These are phyloP conservation scores for Polygonum aviculare DNA, from an alignment of 148 eudicot species.

Conservation along the genomic window DNA sequence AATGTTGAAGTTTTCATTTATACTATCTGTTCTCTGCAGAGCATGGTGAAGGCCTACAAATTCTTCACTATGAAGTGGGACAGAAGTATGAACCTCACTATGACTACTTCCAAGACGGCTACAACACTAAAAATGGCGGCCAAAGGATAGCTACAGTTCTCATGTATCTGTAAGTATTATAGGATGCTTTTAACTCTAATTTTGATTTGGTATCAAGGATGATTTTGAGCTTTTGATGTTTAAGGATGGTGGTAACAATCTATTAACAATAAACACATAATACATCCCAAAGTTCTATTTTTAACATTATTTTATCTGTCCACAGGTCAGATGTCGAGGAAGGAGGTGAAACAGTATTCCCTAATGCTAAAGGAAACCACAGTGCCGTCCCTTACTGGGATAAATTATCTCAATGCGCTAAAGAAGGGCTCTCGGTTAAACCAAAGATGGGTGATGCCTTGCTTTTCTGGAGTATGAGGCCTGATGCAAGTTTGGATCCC, in stretches of 20 bases:
- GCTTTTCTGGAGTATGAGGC: slow-evolving; percentile 96
- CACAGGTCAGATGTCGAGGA: slow-evolving; percentile 91
- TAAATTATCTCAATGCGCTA: slow-evolving; percentile 81
- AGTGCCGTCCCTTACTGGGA: slow-evolving; percentile 81
- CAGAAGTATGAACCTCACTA: slow-evolving; percentile 88
- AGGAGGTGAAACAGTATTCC: slow-evolving; percentile 96
- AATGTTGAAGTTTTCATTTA: neutral
- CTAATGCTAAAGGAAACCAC: slow-evolving; percentile 68
- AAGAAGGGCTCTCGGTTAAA: slow-evolving; percentile 74
- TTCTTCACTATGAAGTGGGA: slow-evolving; percentile 92
- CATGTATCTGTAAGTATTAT: slow-evolving; percentile 87
- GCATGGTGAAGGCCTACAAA: slow-evolving; percentile 92
- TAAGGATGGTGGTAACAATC: neutral
- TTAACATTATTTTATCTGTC: neutral
- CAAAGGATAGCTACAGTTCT: slow-evolving; percentile 95
- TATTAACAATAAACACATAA: neutral
- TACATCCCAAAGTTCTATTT: neutral
- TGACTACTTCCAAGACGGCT: slow-evolving; percentile 77
- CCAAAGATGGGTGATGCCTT: slow-evolving; percentile 91
- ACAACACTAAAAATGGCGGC: slow-evolving; percentile 75
- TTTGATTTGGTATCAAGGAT: neutral
- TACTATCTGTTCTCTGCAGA: slow-evolving; percentile 28
- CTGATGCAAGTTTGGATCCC: slow-evolving; percentile 82
- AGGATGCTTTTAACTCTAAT: neutral
- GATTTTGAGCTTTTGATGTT: neutral